Base-by-base conservation (phyloP, 768 basidiomycete genomes). In the Leccinum obscurum region DNA sequence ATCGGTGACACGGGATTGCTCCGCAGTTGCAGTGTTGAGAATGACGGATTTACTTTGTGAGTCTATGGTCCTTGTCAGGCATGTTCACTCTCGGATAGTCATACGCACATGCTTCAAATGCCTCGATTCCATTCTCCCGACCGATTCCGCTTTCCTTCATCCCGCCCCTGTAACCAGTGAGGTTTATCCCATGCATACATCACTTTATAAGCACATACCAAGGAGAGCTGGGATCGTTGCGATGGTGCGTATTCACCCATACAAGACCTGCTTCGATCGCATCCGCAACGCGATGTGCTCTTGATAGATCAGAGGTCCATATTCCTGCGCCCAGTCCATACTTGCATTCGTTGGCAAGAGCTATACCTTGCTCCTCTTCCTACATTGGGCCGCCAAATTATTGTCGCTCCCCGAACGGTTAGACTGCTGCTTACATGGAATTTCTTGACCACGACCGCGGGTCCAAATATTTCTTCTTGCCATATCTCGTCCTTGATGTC, bases 131-230 rank as follows among this genome's bases (percentile, higher is more conserved):
- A 63, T 95, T 95, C 70, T 95, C 93, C 59, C 93, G 75, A 6
- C 93, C 92, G 55, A 92, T 88, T 2, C 92, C 92, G 66, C 92
- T 93, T 64, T 89, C 88, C 71, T 93, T 93, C 90, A 93, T 90
- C 6, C 92, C 92, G 20, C 92, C 92, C 90, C 90, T 90, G 62
- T 30, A n/a, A 52, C 37, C 22, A 32, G 30, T 9, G 6, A n/a
- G 11, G n/a, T 67, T 71, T 49, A 52, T 53, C 13, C 28, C 51
- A 50, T 26, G 26, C 32, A 20, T 30, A 17, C 35, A 7, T 26
- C 22, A 48, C 4, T 24, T 49, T 13, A 60, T 44, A 20, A 39
- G 57, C 55, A 66, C 64, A 32, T 52, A 91, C 92, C 93, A 95
- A 44, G 93, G 92, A 34, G 90, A 92, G 63, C 88, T 89, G 8